Base-by-base conservation (phyloP, 2,329 filamentous ascomycete genomes). In the Phaeosphaeria sp. region DNA sequence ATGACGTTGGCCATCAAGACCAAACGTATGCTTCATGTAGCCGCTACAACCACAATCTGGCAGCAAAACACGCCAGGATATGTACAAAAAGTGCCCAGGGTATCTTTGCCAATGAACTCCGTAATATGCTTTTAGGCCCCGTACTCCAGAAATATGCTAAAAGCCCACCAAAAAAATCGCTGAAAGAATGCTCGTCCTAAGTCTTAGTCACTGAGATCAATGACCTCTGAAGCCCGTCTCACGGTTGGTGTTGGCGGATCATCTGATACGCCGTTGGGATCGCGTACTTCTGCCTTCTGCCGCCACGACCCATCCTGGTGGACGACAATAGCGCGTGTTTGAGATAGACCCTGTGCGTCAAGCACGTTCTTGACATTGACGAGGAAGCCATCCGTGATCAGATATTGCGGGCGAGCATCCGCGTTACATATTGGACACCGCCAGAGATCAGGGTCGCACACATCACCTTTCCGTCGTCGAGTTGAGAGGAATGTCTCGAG, bases 341-440 rank as follows among this genome's bases (percentile, higher is more conserved):
- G 75, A 27, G 88, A 71, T 39, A 81, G 77, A 18, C 82, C 79
- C 23, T 81, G 76, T 11, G 73, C 65, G 43, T 80, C 79, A 11
- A 96, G 79, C 47, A 83, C 74, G 1, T 76, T 68, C 15, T 87
- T 83, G 0, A 97, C 87, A 0, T 84, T 77, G 13, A 82, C 71
- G 46, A 97, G 80, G 72, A 93, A 97, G 1, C 85, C 85, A 69
- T 98, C 93, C 6, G 94, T 80, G 1, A 87, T 76, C 1, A 98
- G 83, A 59, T 81, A 85, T 22, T 82, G 80, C 0, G 94, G 95
- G 15, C 93, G 85, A 11, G 90, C 92, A 74, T 97, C 93, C 30
- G 79, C 80, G 23, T 83, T 82, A 75, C 94, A 98, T 27, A 96
- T 87, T 0, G 95, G 95, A 68, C 95, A 99, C 62, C 85, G 89